Evolutionary conservation across 2,329 filamentous ascomycete species (phyloP), one percentile per base, ranked within the genome.

Genomic region (Fusarium sp.): DNA sequence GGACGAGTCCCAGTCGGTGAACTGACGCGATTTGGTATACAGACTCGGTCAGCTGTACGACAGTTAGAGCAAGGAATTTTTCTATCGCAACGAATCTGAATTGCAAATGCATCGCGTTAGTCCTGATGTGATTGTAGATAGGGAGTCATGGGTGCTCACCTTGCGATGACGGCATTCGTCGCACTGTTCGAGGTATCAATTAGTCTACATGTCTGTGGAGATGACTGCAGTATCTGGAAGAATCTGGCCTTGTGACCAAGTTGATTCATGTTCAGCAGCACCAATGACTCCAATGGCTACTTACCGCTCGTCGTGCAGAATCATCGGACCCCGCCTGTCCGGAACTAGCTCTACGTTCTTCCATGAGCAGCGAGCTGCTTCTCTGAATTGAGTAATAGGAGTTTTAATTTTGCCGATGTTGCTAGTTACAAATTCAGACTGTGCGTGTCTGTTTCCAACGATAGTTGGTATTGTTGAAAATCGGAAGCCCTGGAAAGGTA

Each of bases 61-160:
- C 86, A 89, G 69, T 88, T 88, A 51, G 86, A 84, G 74, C 86
- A 89, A 30, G 86, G 86, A 65, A 82, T 83, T 31, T 86, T 84
- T 75, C 87, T 88, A 74, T 88, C 85, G 73, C 86, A 89, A 46
- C 85, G 85, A 59, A 88, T 86, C 86, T 88, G 31, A 37, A 18
- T 3, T 11, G 31, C 31, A 10, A 37, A 37, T 18, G 6, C 9
- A 37, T 37, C 34, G 3, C 10, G 34, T 37, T 4, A 37, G 6
- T 37, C 34, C 10, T 37, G 1, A 12, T 11, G 6, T n/a, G 4
- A 68, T 46, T 39, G 49, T 23, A 51, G 45, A 21, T 42, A 58
- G 43, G 6, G 18, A 46, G 70, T 73, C 67, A 72, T 70, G 51
- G 52, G 34, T 59, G 74, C 77, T 74, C 67, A 82, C 81, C 77